Evolutionary conservation across 306 rosid species (phyloP), one percentile per base, ranked within the genome.

Genomic region (Ammopiptanthus mongolicus): DNA sequence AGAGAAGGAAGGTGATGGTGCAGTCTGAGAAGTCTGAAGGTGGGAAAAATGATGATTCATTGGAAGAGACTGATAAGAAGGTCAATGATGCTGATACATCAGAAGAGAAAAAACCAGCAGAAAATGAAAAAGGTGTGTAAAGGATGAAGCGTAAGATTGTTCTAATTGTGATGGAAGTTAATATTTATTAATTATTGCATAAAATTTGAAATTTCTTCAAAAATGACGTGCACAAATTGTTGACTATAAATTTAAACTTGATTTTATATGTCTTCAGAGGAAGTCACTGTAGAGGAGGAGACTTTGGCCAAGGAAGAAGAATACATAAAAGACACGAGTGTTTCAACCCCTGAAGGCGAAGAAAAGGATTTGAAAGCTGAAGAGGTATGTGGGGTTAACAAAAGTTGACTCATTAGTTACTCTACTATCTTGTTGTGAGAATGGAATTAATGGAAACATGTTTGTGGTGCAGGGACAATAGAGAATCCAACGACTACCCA

Each of bases 41-140:
- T 56, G 75, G 51, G 4, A 82, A 83, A 76, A 66, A 59, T 29
- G 64, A 15, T 48, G 57, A 21, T 50, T 34, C 82, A 19, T 58
- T 59, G 73, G 50, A 48, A 34, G 51, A 78, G 41, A 61, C 21
- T 51, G 80, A 59, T 59, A 29, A 58, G 31, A 82, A 82, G 56
- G 52, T 23, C 68, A 73, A 67, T 74, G 59, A 13, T 48, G 50
- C 21, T 59, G 59, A 23, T 13, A 10, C 4, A 21, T 39, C 9
- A 56, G 59, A 74, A 36, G 84, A 66, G 42, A 36, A 34, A 66
- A 53, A 8, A n/a, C 23, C 22, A 2, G 18, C 22, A 18, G 74
- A 83, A 78, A 52, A 46, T 50, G 78, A 46, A 73, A 81, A 81
- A 58, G 89, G 86, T 81, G 28, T 47, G 59, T 21, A 68, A 72